Percentiles rank a stretch among this genome's conserved stretches.
Evolutionary conservation across 768 basidiomycete genomes (phyloP).

Genomic region (Multifurca ochricompacta): DNA sequence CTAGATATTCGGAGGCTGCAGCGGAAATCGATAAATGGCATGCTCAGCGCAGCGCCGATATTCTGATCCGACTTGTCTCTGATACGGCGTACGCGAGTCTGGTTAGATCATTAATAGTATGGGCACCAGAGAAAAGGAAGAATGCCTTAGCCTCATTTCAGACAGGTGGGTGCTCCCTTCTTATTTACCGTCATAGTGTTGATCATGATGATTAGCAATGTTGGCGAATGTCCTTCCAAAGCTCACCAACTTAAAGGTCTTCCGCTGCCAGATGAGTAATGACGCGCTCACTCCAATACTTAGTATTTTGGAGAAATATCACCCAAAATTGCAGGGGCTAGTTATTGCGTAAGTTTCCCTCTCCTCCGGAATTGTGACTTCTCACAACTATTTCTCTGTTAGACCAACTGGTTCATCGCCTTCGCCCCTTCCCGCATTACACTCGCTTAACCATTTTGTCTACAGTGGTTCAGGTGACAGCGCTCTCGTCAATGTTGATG

Average conservation of each 20-base stretch:
- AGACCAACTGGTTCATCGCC: background rate
- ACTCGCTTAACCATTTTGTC: background rate
- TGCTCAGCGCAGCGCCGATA: slow-evolving; percentile 61
- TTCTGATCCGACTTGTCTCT: slow-evolving; percentile 23
- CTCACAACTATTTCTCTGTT: background rate
- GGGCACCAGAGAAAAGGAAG: background rate
- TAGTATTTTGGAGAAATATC: background rate
- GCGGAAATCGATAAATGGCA: slow-evolving; percentile 40
- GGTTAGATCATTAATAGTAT: background rate
- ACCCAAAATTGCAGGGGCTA: background rate
- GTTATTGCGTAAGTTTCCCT: background rate
- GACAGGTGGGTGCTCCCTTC: background rate
- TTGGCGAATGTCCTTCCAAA: too few relatives aligned
- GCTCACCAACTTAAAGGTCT: background rate
- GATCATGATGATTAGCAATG: too few relatives aligned
- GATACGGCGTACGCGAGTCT: background rate
- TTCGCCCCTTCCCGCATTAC: background rate
- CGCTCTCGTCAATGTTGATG: background rate
- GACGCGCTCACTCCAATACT: background rate
- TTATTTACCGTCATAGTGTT: too few relatives aligned
- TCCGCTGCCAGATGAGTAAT: background rate
- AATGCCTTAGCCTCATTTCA: background rate
- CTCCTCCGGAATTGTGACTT: too few relatives aligned
- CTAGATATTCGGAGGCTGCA: slow-evolving; percentile 27
- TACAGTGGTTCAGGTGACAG: too few relatives aligned